phyloP scores from a whole-genome alignment of 164 flowering plant genomes.

The Umbellularia californica region DNA sequence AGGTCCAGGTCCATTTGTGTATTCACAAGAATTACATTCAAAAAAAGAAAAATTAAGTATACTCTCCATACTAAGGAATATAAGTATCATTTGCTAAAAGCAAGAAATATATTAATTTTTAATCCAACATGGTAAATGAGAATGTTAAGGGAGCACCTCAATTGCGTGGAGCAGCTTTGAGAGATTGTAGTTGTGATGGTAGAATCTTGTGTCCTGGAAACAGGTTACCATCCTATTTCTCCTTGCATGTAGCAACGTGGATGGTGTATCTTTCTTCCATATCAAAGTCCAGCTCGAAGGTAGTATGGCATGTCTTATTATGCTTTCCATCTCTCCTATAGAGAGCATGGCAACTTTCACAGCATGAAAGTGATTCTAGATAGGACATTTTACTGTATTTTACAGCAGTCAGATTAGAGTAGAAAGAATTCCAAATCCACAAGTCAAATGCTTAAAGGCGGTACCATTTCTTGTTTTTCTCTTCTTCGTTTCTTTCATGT shows the following conservation, averaged over 20 bases:
- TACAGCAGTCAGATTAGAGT: slow-evolving; percentile 62
- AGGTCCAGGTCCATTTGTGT: too few relatives aligned
- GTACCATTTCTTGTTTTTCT: slow-evolving; percentile 41
- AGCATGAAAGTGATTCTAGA: slow-evolving; percentile 67
- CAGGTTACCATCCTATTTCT: slow-evolving; percentile 25
- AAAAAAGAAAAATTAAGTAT: too few relatives aligned
- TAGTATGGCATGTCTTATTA: slow-evolving; percentile 75
- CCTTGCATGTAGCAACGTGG: slow-evolving; percentile 75
- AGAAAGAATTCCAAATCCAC: slow-evolving; percentile 83
- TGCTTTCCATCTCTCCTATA: slow-evolving; percentile 98
- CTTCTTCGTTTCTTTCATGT: slow-evolving; percentile 45
- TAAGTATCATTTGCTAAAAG: not conserved
- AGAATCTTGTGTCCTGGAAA: slow-evolving; percentile 54
- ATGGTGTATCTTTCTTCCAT: slow-evolving; percentile 85
- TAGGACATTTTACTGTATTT: slow-evolving; percentile 58
- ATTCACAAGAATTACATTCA: not conserved
- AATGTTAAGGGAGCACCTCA: slow-evolving; percentile 49
- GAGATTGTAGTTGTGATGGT: slow-evolving; percentile 73
- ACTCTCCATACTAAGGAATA: not conserved
- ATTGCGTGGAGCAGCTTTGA: slow-evolving; percentile 88
- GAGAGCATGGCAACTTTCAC: slow-evolving; percentile 85
- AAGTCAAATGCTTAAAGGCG: slow-evolving; percentile 67
- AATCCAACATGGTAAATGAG: not conserved
- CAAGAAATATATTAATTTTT: not conserved
- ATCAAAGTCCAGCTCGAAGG: slow-evolving; percentile 94